phyloP scores from a whole-genome alignment of 2,329 filamentous ascomycete genomes.

The Penicillium paneum region DNA sequence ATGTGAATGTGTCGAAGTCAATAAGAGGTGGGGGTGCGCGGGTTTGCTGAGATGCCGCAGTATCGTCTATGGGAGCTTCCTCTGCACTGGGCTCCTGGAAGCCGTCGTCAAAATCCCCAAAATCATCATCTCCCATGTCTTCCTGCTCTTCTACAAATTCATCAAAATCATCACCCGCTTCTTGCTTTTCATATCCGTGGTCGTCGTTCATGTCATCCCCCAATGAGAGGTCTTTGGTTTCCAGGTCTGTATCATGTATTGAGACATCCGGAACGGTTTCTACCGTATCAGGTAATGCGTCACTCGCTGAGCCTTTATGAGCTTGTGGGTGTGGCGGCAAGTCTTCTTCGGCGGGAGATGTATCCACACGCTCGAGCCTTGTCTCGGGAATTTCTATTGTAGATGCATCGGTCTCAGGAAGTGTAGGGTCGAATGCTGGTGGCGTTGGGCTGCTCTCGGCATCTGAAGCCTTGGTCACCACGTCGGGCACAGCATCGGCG shows the following conservation, averaged over 20 bases:
- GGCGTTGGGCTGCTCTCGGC: slow-evolving; percentile 33
- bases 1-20: slow-evolving; percentile 56
- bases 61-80: slow-evolving; percentile 19
- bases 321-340: slow-evolving; percentile 33
- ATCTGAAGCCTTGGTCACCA: slow-evolving; percentile 51
- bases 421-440: slow-evolving; percentile 17
- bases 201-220: slow-evolving; percentile 47
- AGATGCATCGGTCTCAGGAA: slow-evolving; percentile 15
- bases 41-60: slow-evolving; percentile 23
- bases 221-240: slow-evolving; percentile 51
- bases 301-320: slow-evolving; percentile 40
- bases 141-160: slow-evolving; percentile 53
- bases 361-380: slow-evolving; percentile 44
- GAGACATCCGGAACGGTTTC: slow-evolving; percentile 46
- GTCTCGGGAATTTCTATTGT: slow-evolving; percentile 42
- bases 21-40: slow-evolving; percentile 38
- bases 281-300: slow-evolving; percentile 44
- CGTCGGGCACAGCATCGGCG: slow-evolving; percentile 59
- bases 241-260: slow-evolving; percentile 48
- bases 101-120: slow-evolving; percentile 65
- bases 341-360: slow-evolving; percentile 36
- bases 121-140: slow-evolving; percentile 52
- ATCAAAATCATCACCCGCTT: slow-evolving; percentile 58
- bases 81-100: slow-evolving; percentile 54
- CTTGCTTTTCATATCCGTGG: slow-evolving; percentile 50